A percentile compares a stretch with the other conserved stretches of the same genome.
Evolutionary conservation across 2,329 filamentous ascomycete species (phyloP).

Genomic region (Lasiodiplodia theobromae): DNA sequence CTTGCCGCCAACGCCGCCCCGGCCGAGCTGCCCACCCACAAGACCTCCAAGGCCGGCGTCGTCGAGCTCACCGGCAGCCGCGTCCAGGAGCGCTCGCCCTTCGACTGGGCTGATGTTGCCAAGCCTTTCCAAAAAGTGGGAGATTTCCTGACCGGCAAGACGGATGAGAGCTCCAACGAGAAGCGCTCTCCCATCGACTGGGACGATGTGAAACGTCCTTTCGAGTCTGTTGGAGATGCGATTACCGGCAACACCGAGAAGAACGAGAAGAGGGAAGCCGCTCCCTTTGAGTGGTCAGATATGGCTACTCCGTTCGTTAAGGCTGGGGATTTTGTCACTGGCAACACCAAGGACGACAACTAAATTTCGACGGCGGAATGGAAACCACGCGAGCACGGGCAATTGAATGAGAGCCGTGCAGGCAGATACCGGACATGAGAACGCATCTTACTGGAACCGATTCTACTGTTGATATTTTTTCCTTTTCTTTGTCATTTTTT

Average conservation of each 20-base stretch:
- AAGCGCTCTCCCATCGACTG: constrained; percentile 9
- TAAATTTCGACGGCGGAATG: neutral
- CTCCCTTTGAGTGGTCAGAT: neutral
- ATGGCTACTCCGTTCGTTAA: neutral
- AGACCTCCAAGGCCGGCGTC: constrained; percentile 12
- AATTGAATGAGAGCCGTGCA: neutral
- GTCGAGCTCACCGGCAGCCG: constrained; percentile 12
- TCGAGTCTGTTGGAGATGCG: neutral
- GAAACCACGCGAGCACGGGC: neutral
- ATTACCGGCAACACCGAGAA: constrained; percentile 4
- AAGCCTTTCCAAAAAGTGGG: neutral
- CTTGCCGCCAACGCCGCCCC: constrained; percentile 17
- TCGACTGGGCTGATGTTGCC: neutral
- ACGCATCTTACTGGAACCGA: neutral
- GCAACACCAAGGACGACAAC: neutral
- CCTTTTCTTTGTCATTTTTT: neutral
- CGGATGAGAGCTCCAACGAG: neutral
- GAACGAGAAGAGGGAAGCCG: neutral
- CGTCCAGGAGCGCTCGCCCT: constrained; percentile 4
- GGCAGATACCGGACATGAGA: neutral
- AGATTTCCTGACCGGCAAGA: neutral
- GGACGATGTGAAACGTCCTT: neutral
- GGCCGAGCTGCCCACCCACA: constrained; percentile 22
- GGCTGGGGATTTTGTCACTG: neutral
- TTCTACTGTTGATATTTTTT: constrained; percentile 2